Percentiles rank a stretch among this genome's conserved stretches.
Evolutionary conservation across 805 yeast genomes (phyloP).

Genomic region (Cyberlindnera americana): DNA sequence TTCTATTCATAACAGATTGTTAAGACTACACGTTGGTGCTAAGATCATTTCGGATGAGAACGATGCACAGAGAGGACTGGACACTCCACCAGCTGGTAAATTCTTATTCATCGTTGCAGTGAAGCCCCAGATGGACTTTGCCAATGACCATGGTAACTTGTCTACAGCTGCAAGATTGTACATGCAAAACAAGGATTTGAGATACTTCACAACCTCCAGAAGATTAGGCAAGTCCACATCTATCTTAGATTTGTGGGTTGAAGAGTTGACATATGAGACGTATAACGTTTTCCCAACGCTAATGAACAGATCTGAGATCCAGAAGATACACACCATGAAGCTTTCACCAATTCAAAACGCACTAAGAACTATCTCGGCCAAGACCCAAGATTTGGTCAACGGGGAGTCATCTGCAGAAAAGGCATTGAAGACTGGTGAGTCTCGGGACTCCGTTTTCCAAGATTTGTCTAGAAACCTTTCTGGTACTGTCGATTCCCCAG

Average conservation of each 20-base stretch:
- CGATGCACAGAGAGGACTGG: conserved; percentile 49
- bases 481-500: conserved; percentile 90
- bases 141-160: conserved; percentile 34
- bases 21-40: conserved; percentile 78
- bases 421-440: conserved; percentile 49
- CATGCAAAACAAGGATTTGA: conserved; percentile 70
- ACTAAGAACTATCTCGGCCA: conserved; percentile 56
- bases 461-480: conserved; percentile 68
- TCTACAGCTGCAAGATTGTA: conserved; percentile 64
- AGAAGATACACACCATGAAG: conserved; percentile 42
- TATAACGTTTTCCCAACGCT: conserved; percentile 77
- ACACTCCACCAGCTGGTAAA: conserved; percentile 63
- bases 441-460: conserved; percentile 46
- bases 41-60: conserved; percentile 56
- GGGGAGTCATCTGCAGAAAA: conserved; percentile 57
- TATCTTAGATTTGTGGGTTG: conserved; percentile 81
- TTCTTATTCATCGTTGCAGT: conserved; percentile 70
- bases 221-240: conserved; percentile 71
- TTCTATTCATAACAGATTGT: conserved; percentile 72
- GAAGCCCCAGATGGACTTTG: conserved; percentile 57
- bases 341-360: conserved; percentile 88
- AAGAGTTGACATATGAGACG: conserved; percentile 78
- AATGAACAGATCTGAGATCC: conserved; percentile 79
- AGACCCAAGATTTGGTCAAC: conserved; percentile 69
- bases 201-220: conserved; percentile 64